Percentiles rank a stretch among this genome's conserved stretches.
Evolutionary conservation across 371 early-diverging fungal genomes (phyloP).

Genomic region (Amoeboaphelidium protococcarum): DNA sequence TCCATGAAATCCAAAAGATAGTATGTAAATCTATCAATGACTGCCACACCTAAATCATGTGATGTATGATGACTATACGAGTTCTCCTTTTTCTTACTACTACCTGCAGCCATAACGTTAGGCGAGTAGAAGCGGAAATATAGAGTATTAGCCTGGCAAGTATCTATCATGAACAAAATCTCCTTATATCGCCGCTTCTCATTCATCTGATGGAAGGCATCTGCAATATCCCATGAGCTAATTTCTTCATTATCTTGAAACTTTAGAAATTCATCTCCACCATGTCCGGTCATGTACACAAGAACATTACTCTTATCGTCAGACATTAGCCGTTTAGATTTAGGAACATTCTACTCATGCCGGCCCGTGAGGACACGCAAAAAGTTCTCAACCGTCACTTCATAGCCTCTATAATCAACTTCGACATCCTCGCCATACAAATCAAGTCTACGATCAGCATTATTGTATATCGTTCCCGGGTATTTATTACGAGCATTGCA

Average conservation of each 20-base stretch:
- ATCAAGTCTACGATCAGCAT: slow-evolving; percentile 45
- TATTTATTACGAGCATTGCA: slow-evolving; percentile 79
- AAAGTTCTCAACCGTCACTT: slow-evolving; percentile 91
- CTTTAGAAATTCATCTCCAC: slow-evolving; percentile 88
- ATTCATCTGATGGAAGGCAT: slow-evolving; percentile 83
- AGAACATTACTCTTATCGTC: slow-evolving; percentile 81
- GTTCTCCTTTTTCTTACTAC: slow-evolving; percentile 52
- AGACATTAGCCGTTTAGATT: slow-evolving; percentile 69
- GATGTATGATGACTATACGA: slow-evolving; percentile 83
- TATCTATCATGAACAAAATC: slow-evolving; percentile 84
- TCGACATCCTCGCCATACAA: slow-evolving; percentile 80
- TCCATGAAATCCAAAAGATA: slow-evolving; percentile 71
- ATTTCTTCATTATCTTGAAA: slow-evolving; percentile 93
- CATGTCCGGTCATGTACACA: slow-evolving; percentile 92
- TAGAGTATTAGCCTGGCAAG: slow-evolving; percentile 91
- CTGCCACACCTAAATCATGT: slow-evolving; percentile 71
- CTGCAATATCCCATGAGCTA: slow-evolving; percentile 68
- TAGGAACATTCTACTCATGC: slow-evolving; percentile 13
- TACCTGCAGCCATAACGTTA: slow-evolving; percentile 68
- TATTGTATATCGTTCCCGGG: slow-evolving; percentile 78
- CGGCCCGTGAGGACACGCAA: slow-evolving; percentile 60
- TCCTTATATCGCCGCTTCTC: slow-evolving; percentile 83
- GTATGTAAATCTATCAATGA: slow-evolving; percentile 87
- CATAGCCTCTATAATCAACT: slow-evolving; percentile 91
- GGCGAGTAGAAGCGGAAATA: slow-evolving; percentile 67